Evolutionary conservation across 257 asterid species (phyloP).

Genomic region (Marsdenia floribunda): DNA sequence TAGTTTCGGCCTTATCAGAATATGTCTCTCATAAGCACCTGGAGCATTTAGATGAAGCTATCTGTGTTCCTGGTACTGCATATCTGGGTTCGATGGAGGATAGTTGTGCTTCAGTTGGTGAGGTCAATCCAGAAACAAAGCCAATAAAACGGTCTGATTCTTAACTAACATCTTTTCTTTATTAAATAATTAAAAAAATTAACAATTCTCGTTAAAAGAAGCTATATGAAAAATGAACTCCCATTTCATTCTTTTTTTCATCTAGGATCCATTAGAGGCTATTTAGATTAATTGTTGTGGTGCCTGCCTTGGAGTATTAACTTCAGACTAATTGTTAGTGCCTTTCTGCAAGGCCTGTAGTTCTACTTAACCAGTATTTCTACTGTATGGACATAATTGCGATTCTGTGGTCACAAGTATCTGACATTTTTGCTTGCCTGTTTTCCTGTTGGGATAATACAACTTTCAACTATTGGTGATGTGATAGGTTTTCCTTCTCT

Average conservation of each 20-base stretch:
- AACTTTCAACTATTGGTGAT: background rate
- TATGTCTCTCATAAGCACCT: slow-evolving; percentile 42
- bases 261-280: background rate
- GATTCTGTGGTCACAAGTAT: background rate
- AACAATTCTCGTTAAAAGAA: background rate
- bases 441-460: background rate
- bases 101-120: slow-evolving; percentile 31
- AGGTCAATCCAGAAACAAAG: slow-evolving; percentile 32
- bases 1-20: slow-evolving; percentile 60
- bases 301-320: background rate
- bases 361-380: background rate
- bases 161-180: slow-evolving; percentile 17
- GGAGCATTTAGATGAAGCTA: slow-evolving; percentile 39
- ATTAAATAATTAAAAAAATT: background rate
- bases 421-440: background rate
- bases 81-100: slow-evolving; percentile 26
- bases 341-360: background rate
- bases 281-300: background rate
- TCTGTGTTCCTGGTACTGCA: slow-evolving; percentile 35
- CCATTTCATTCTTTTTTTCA: slow-evolving; percentile 6
- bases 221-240: background rate
- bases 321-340: background rate
- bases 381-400: background rate
- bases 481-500: background rate
- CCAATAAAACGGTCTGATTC: slow-evolving; percentile 50